Base-by-base conservation (phyloP, 2,329 filamentous ascomycete genomes). In the Stylonectria norvegica region DNA sequence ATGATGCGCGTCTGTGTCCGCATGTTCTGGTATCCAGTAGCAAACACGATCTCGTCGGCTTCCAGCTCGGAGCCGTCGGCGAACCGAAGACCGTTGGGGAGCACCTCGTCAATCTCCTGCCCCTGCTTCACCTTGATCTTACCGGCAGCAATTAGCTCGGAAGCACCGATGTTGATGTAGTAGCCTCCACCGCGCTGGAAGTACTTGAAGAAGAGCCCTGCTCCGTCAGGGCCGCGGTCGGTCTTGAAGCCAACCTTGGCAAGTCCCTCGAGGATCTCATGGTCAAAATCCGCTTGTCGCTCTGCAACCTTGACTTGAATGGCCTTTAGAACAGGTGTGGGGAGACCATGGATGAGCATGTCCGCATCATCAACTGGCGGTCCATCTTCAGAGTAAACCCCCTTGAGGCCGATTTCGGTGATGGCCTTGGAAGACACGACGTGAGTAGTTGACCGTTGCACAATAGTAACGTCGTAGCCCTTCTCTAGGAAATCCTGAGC, bases 21-120 rank as follows among this genome's bases (percentile, higher is more conserved):
- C 82, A 87, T 88, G 55, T 84, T 85, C 45, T 81, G 73, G 50
- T 83, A 86, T 0, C 78, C 79, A 0, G 79, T 83, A 0, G 79
- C 79, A 29, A 83, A 69, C 0, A 86, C 71, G 7, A 86, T 73
- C 46, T 83, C 71, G 47, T 85, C 81, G 0, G 80, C 79, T 14
- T 76, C 70, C 0, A 85, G 57, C 49, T 72, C 69, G 0, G 64
- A 61, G 0, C 79, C 80, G 43, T 85, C 80, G 0, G 67, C 67
- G 4, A 82, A 69, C 1, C 64, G 57, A 0, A 75, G 47, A 1
- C 69, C 71, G 1, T 64, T 52, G 0, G 70, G 63, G 0, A 73
- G 66, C 3, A 85, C 71, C 16, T 68, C 62, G 2, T 62, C 55
- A 11, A 85, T 75, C 9, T 78, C 75, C 4, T 74, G 72, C 1